Evolutionary conservation across 768 basidiomycete genomes (phyloP), one percentile per base, ranked within the genome.

Genomic region (Amanita rimosa): DNA sequence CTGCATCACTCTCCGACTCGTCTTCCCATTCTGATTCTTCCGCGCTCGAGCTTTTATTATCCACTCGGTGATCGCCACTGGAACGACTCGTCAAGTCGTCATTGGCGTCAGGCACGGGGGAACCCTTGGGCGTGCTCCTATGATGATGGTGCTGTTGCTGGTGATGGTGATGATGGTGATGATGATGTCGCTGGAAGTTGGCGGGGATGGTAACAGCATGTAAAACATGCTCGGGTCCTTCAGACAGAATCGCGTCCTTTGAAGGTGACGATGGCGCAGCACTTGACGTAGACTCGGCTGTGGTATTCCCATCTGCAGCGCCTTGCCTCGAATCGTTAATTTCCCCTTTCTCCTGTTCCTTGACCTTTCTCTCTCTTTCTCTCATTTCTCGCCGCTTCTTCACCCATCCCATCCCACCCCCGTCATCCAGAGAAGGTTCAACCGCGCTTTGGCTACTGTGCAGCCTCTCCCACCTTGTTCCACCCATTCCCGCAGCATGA

Each of bases 361-460:
- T 54, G 44, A 60, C 65, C 49, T 58, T 63, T 55, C 62, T 59
- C 55, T 78, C 75, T 48, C 63, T 63, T 64, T 86, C 81, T 43
- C 73, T 63, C 57, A 72, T 66, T 58, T 80, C 81, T 55, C 75
- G 67, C 36, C 90, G 62, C 53, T 63, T 67, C 66, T 72, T 78
- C 21, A 93, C 74, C 91, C 91, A 94, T 0, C 73, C 80, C 79
- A 92, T 83, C 8, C 91, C 91, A 62, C 83, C 85, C 1, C 88
- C 89, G 54, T 92, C 91, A 51, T 91, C 85, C 17, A 43, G 10
- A 19, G 36, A 31, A 39, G 33, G 37, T 40, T 45, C 24, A 34
- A 6, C 54, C 31, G 8, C 35, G 44, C 54, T 53, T 0, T 57
- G 60, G 5, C 52, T 55, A 40, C 64, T 62, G 48, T 69, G 66